Evolutionary conservation across 2,329 filamentous ascomycete species (phyloP).

Genomic region (Cylindrodendrum hubeiense): DNA sequence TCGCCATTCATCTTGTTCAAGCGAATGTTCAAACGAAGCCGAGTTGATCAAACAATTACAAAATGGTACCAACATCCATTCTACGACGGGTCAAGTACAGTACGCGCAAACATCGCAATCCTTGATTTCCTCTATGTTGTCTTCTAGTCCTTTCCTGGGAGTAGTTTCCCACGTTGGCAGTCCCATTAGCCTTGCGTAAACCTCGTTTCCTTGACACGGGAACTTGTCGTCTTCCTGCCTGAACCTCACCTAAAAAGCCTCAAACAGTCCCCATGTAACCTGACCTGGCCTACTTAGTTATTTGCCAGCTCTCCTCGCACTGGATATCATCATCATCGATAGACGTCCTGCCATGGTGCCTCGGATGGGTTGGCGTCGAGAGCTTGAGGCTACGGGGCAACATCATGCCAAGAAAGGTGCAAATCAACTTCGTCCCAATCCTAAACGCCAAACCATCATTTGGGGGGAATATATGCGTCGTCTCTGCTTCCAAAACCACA

Average conservation of each 20-base stretch:
- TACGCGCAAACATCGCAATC: constrained; percentile 24
- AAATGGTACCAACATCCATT: neutral
- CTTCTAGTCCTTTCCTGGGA: constrained; percentile 31
- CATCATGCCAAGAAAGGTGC: constrained; percentile 35
- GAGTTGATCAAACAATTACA: neutral
- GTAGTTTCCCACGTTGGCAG: constrained; percentile 28
- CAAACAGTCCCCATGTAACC: constrained; percentile 23
- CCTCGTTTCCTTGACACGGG: constrained; percentile 29
- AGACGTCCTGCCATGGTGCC: constrained; percentile 29
- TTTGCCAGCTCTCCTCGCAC: constrained; percentile 37
- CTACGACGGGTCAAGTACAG: neutral
- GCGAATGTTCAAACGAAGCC: neutral
- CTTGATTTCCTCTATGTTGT: constrained; percentile 39
- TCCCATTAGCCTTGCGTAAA: constrained; percentile 30
- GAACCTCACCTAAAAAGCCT: constrained; percentile 26
- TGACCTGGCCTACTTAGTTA: constrained; percentile 31
- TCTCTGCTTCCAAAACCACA: constrained; percentile 39
- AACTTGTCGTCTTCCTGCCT: constrained; percentile 17
- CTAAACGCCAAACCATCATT: constrained; percentile 45
- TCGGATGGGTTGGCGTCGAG: constrained; percentile 24
- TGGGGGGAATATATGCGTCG: constrained; percentile 46
- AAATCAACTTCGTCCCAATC: constrained; percentile 40
- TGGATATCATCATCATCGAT: constrained; percentile 41
- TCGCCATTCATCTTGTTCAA: neutral
- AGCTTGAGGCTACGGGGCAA: constrained; percentile 20